phyloP scores from a whole-genome alignment of 2,329 filamentous ascomycete genomes.

The Fusarium mundagurra region DNA sequence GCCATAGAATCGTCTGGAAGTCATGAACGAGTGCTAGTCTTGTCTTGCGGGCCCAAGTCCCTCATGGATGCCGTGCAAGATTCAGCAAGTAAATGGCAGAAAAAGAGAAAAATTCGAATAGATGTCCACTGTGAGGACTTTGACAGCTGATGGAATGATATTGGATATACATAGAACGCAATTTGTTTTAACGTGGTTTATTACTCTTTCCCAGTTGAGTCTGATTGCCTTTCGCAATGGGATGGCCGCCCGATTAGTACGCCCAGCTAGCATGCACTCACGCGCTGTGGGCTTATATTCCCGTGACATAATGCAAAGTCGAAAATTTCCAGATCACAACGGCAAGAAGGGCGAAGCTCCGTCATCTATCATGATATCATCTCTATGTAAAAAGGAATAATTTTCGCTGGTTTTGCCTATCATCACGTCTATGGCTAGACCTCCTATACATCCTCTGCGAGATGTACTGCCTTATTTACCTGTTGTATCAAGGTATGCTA shows the following conservation, averaged over 20 bases:
- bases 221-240: background rate
- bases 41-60: background rate
- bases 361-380: background rate
- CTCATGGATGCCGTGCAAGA: background rate
- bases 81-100: background rate
- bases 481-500: too few species aligned
- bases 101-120: background rate
- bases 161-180: rapidly evolving
- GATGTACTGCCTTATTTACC: background rate
- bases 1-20: rapidly evolving
- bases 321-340: background rate
- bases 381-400: rapidly evolving
- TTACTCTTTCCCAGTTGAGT: background rate
- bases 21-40: background rate
- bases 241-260: too few species aligned
- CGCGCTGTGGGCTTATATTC: background rate
- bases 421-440: too few species aligned
- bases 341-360: background rate
- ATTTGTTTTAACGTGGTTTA: rapidly evolving
- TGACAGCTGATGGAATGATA: background rate
- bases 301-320: too few species aligned
- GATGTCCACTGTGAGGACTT: background rate
- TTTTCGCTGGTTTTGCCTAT: background rate
- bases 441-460: rapidly evolving
- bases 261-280: background rate